Evolutionary conservation across 371 early-diverging fungal genomes (phyloP), one percentile per base, ranked within the genome.

Genomic region (Mortierella sp.): DNA sequence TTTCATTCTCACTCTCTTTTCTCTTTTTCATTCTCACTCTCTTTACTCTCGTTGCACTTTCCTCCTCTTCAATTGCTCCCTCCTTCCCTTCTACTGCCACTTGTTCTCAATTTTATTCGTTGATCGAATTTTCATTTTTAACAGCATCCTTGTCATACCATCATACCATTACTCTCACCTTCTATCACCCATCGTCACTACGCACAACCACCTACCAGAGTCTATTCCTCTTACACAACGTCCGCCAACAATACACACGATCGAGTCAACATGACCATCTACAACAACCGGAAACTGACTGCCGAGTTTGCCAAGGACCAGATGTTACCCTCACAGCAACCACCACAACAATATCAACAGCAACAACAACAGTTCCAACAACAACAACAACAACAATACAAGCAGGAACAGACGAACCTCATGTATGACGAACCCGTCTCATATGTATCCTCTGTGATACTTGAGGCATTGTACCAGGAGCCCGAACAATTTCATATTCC

Each of bases 261-360:
- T 65, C 66, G 43, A 65, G 19, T 65, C 41, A 41, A 6, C 16
- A 26, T 44, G 44, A 43, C 43, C 16, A 43, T 41, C 8, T 65
- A 26, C 31, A 40, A 41, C 43, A n/a, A 39, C 29, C 29, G 66
- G n/a, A 26, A 41, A 41, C 29, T 43, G 29, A 43, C 44, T 19
- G n/a, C 44, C n/a, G 66, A 41, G 44, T 26, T 65, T 44, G 14
- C 55, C 55, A 55, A 55, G 31, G 55, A 55, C 26, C 55, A 52
- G n/a, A n/a, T n/a, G n/a, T n/a, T n/a, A n/a, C n/a, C 53, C 16
- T 29, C 41, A 41, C 37, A 10, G 34, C 34, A 45, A 65, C 40
- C 48, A 34, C 24, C 44, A 22, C 48, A 63, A 11, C 66, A 53
- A 26, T n/a, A 63, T 22, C 55, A 70, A 13, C 71, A 71, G 7